Evolutionary conservation across 208 protist genomes (phyloP).

Genomic region (Crithidia bombi): DNA sequence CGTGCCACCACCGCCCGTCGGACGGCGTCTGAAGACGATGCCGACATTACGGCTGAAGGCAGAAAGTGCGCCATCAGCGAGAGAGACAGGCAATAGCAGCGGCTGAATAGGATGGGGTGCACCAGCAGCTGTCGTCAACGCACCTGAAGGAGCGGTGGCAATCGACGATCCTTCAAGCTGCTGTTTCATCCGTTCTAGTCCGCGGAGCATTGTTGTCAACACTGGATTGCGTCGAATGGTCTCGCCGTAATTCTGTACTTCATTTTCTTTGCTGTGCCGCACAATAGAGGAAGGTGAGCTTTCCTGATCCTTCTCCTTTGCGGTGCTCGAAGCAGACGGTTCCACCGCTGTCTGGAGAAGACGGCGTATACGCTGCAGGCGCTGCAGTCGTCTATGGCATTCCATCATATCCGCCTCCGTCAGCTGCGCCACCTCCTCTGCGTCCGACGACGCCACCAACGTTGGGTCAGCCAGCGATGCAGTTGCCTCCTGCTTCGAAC

Average conservation of each 20-base stretch:
- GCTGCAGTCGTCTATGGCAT: constrained; percentile 17
- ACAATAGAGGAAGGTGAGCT: neutral
- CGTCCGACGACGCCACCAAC: neutral
- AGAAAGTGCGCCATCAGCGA: constrained; percentile 47
- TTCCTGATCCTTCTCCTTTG: neutral
- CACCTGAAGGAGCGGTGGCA: neutral
- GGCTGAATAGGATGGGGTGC: neutral
- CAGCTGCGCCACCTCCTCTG: constrained; percentile 15
- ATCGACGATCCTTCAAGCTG: constrained; percentile 16
- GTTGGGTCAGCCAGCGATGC: neutral
- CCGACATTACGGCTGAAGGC: constrained; percentile 51
- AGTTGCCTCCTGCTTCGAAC: neutral
- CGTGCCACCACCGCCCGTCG: neutral
- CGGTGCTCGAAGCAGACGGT: neutral
- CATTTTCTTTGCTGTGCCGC: neutral
- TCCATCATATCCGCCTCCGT: constrained; percentile 24
- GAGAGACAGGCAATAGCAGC: constrained; percentile 37
- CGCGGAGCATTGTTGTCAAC: constrained; percentile 15
- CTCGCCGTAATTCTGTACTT: neutral
- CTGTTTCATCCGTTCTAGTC: constrained; percentile 13
- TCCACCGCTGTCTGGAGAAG: constrained; percentile 3
- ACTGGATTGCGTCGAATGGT: constrained; percentile 24
- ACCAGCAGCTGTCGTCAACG: neutral
- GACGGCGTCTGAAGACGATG: constrained; percentile 44
- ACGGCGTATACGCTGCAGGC: constrained; percentile 24